A percentile compares a stretch with the other conserved stretches of the same genome.
phyloP scores from a whole-genome alignment of 2,329 filamentous ascomycete genomes.

The Mycosphaerella arachidis region DNA sequence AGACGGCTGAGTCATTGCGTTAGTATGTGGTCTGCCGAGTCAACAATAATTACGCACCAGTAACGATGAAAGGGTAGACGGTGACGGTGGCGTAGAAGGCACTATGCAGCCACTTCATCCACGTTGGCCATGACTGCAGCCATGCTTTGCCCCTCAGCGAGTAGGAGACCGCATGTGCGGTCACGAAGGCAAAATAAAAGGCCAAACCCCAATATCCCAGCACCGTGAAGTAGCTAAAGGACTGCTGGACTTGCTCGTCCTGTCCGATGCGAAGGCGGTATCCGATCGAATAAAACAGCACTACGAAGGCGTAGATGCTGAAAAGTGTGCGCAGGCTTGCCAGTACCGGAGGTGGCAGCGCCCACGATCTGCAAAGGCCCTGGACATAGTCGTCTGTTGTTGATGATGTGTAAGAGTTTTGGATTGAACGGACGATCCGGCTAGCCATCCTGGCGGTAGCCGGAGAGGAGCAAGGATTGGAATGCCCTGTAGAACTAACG shows the following conservation, averaged over 20 bases:
- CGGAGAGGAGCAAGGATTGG: neutral
- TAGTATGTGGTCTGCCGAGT: neutral
- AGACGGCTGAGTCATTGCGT: conserved; percentile 35
- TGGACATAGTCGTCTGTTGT: conserved; percentile 15
- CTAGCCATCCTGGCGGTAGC: neutral
- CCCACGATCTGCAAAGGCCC: conserved; percentile 76
- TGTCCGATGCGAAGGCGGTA: conserved; percentile 56
- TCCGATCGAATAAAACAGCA: conserved; percentile 64
- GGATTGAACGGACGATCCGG: neutral
- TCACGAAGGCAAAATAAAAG: conserved; percentile 69
- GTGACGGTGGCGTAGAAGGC: conserved; percentile 42
- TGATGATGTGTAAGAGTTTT: conserved; percentile 11
- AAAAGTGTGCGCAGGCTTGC: conserved; percentile 52
- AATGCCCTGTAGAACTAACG: neutral
- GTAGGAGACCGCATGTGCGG: conserved; percentile 67
- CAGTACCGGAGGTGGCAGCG: conserved; percentile 63
- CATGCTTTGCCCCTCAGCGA: conserved; percentile 36
- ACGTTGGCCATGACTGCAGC: conserved; percentile 36
- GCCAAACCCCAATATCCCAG: conserved; percentile 77
- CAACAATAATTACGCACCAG: conserved; percentile 32
- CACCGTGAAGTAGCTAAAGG: conserved; percentile 79
- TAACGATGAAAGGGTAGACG: conserved; percentile 42
- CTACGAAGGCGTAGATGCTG: conserved; percentile 63
- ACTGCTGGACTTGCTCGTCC: conserved; percentile 46
- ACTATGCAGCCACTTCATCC: conserved; percentile 37